These are phyloP conservation scores for Amylocystis lapponica DNA, from an alignment of 768 basidiomycete genomes.

Conservation along the genomic window DNA sequence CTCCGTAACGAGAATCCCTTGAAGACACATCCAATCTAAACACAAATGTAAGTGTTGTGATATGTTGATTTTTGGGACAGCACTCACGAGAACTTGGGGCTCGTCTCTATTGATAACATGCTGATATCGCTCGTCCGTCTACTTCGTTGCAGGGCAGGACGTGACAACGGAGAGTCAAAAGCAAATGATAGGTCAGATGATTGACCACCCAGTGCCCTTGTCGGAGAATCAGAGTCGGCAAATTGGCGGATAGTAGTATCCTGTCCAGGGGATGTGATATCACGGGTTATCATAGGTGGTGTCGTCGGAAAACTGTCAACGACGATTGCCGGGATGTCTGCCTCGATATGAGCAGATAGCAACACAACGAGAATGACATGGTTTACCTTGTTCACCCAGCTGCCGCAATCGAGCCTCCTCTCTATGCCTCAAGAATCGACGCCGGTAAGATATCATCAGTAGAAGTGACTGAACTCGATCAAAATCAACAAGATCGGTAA, in stretches of 20 bases:
- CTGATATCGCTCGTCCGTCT: slow-evolving; percentile 56
- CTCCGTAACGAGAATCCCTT: slow-evolving; percentile 14
- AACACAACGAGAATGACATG: background rate
- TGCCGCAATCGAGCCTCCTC: slow-evolving; percentile 34
- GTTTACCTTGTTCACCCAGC: slow-evolving; percentile 38
- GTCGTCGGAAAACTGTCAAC: slow-evolving; percentile 56
- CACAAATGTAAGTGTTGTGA: background rate
- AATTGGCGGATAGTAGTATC: slow-evolving; percentile 14
- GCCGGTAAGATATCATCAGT: slow-evolving; percentile 67
- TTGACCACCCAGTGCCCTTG: slow-evolving; percentile 29
- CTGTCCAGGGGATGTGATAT: slow-evolving; percentile 42
- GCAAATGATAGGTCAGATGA: slow-evolving; percentile 44
- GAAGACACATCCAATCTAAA: slow-evolving; percentile 24
- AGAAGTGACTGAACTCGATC: slow-evolving; percentile 80
- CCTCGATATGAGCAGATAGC: background rate
- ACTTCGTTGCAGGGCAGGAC: slow-evolving; percentile 49
- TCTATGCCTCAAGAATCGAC: slow-evolving; percentile 53
- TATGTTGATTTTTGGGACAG: background rate
- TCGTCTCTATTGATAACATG: slow-evolving; percentile 48
- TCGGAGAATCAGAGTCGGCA: slow-evolving; percentile 27
- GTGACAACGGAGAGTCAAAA: slow-evolving; percentile 36
- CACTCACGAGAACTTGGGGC: slow-evolving; percentile 45
- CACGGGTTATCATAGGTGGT: slow-evolving; percentile 41
- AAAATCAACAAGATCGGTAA: slow-evolving; percentile 78
- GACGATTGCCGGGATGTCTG: slow-evolving; percentile 68